These are phyloP conservation scores for Erythrophleum fordii DNA, from an alignment of 306 rosid species.

Conservation along the genomic window DNA sequence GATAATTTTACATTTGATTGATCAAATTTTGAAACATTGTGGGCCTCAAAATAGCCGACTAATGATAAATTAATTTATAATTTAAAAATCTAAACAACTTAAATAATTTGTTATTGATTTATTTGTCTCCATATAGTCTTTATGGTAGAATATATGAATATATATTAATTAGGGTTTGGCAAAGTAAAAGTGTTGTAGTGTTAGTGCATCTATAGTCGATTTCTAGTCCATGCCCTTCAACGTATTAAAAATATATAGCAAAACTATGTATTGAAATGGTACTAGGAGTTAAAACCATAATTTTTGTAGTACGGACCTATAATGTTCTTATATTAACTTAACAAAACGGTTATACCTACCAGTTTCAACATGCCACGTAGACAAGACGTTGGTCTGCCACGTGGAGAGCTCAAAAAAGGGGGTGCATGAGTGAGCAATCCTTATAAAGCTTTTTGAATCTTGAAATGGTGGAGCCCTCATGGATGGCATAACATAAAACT, in stretches of 20 bases:
- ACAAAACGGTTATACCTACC: constrained; percentile 44
- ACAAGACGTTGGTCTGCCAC: constrained; percentile 28
- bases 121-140: too few relatives aligned
- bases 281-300: too few relatives aligned
- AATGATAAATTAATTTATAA: neutral
- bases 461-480: constrained; percentile 50
- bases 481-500: constrained; percentile 17
- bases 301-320: too few relatives aligned
- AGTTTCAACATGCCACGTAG: constrained; percentile 35
- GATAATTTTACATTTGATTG: neutral
- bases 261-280: too few relatives aligned
- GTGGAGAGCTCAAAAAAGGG: constrained; percentile 25
- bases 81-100: neutral
- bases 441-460: constrained; percentile 30
- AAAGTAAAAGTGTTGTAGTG: too few relatives aligned
- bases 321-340: neutral
- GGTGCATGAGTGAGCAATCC: constrained; percentile 3
- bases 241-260: too few relatives aligned
- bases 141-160: too few relatives aligned
- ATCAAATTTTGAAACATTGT: constrained; percentile 20
- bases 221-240: too few relatives aligned
- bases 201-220: too few relatives aligned
- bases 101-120: too few relatives aligned
- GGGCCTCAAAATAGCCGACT: constrained; percentile 39
- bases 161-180: too few relatives aligned